These are phyloP conservation scores for Maudiozyma barnettii DNA, from an alignment of 805 yeast genomes.

Conservation along the genomic window DNA sequence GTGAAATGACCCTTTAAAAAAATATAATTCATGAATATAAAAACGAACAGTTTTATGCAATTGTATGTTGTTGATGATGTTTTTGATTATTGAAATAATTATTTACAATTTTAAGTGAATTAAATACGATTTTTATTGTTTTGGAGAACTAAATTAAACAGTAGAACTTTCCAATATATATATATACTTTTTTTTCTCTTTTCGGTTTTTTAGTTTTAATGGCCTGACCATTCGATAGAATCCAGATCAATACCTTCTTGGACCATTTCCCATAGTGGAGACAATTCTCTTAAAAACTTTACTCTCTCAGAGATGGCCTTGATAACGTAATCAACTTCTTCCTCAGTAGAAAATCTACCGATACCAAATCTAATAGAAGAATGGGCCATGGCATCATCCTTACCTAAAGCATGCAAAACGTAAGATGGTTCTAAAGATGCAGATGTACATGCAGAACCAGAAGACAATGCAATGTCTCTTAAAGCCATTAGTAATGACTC, in stretches of 20 bases:
- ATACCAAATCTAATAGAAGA: conserved; percentile 96
- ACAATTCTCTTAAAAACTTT: conserved; percentile 78
- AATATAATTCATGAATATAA: too few species aligned
- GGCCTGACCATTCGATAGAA: conserved; percentile 97
- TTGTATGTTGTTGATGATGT: not conserved
- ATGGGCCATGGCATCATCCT: conserved; percentile 96
- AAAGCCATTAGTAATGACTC: conserved; percentile 96
- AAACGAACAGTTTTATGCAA: too few species aligned
- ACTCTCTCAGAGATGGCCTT: conserved; percentile 85
- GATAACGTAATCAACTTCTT: conserved; percentile 88
- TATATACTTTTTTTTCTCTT: too few species aligned
- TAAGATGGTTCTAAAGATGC: conserved; percentile 97
- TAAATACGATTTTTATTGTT: not conserved
- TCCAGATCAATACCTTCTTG: conserved; percentile 95
- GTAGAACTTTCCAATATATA: too few species aligned
- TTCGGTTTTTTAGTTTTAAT: conserved; percentile 32
- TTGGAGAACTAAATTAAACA: too few species aligned
- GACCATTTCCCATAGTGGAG: conserved; percentile 98
- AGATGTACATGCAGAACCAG: conserved; percentile 98
- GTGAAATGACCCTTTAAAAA: too few species aligned
- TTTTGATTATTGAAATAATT: not conserved
- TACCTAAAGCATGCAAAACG: conserved; percentile 92
- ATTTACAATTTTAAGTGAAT: not conserved
- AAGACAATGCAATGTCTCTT: conserved; percentile 89
- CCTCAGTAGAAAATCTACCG: conserved; percentile 95